Conservation (phyloP, 768 basidiomycete species). For the Dioszegia hungarica region DNA sequence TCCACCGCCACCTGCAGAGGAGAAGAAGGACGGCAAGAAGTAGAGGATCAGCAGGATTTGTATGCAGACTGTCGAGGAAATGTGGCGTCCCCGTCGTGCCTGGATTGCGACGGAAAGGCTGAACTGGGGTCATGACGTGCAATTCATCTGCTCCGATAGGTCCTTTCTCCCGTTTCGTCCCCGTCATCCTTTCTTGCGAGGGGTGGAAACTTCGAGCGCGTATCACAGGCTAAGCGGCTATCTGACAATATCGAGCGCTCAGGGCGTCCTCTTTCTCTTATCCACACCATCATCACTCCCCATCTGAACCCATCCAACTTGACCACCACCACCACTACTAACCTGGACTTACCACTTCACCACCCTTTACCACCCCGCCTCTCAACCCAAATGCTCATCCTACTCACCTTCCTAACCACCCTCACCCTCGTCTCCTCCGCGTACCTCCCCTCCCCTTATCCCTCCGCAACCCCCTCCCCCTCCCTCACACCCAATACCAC, state of each 20-base stretch:
- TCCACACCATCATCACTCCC: too few relatives aligned
- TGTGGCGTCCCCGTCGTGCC: background rate
- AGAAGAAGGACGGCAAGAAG: conserved; percentile 61
- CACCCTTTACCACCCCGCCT: background rate
- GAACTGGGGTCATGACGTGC: too few relatives aligned
- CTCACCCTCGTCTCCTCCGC: background rate
- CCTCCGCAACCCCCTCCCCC: background rate
- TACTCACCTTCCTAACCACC: background rate
- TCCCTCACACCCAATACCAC: background rate
- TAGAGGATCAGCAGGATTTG: conserved; percentile 7
- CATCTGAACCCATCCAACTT: too few relatives aligned
- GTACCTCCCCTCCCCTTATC: background rate
- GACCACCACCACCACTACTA: too few relatives aligned
- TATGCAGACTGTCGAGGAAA: background rate
- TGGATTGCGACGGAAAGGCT: too few relatives aligned
- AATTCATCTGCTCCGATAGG: too few relatives aligned
- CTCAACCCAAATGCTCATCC: background rate
- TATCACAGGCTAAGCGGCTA: too few relatives aligned
- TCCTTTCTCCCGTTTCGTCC: too few relatives aligned
- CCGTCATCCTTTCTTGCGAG: too few relatives aligned
- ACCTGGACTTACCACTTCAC: background rate
- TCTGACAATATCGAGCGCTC: too few relatives aligned
- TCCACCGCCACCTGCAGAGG: conserved; percentile 58
- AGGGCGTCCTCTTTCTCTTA: too few relatives aligned
- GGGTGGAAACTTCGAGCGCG: too few relatives aligned